phyloP scores from a whole-genome alignment of 306 rosid genomes.

The Medicago ruthenica region DNA sequence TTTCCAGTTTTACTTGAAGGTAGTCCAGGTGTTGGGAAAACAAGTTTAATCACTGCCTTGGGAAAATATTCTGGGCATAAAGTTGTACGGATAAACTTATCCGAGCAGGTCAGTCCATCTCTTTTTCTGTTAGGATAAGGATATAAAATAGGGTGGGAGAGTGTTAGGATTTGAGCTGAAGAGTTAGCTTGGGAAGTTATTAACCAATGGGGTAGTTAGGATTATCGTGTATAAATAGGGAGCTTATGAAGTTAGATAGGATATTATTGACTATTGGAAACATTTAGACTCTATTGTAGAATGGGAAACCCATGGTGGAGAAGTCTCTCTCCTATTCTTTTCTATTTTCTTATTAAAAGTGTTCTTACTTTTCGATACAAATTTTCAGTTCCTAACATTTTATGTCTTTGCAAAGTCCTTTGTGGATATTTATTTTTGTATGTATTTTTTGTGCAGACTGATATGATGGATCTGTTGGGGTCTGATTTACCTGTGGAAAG shows the following conservation, averaged over 20 bases:
- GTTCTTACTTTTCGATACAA: neutral
- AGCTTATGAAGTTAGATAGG: neutral
- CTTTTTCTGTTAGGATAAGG: slow-evolving; percentile 4
- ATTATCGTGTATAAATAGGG: neutral
- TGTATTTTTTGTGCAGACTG: slow-evolving; percentile 69
- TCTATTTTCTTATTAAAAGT: neutral
- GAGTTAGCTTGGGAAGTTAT: neutral
- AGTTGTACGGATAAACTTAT: slow-evolving; percentile 89
- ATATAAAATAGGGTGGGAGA: neutral
- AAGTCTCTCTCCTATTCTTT: neutral
- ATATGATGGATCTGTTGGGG: slow-evolving; percentile 95
- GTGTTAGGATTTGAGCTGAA: neutral
- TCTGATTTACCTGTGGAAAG: slow-evolving; percentile 93
- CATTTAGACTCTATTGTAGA: neutral
- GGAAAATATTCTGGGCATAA: slow-evolving; percentile 80
- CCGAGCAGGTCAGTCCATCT: slow-evolving; percentile 76
- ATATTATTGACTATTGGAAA: neutral
- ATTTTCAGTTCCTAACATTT: neutral
- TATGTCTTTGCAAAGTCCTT: neutral
- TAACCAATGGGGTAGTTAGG: neutral
- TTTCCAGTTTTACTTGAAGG: slow-evolving; percentile 91
- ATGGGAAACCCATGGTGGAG: neutral
- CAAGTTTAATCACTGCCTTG: slow-evolving; percentile 87
- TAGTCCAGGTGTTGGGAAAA: slow-evolving; percentile 98
- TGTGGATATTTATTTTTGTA: neutral